Conservation (phyloP, 805 yeast genomes). For the Wickerhamiella slavikovae region DNA sequence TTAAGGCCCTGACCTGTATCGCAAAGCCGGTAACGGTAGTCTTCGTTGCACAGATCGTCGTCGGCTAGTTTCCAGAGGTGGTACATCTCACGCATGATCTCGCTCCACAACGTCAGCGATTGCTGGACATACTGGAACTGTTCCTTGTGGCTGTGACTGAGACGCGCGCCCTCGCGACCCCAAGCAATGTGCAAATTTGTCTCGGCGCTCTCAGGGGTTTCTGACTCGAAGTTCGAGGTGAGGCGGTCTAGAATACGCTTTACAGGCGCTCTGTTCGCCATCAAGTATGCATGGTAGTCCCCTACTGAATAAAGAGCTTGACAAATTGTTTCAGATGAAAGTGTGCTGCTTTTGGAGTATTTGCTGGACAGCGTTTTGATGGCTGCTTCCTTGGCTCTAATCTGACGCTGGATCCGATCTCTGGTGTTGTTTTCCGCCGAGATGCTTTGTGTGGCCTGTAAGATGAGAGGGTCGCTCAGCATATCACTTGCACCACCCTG, state of each 20-base stretch:
- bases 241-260: slow-evolving; percentile 36
- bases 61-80: slow-evolving; percentile 62
- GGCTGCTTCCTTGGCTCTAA: slow-evolving; percentile 45
- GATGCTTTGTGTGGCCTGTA: slow-evolving; percentile 50
- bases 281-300: slow-evolving; percentile 53
- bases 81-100: slow-evolving; percentile 60
- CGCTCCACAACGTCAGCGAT: slow-evolving; percentile 54
- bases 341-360: slow-evolving; percentile 19
- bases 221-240: slow-evolving; percentile 14
- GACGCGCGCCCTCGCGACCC: slow-evolving; percentile 48
- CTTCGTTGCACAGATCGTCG: slow-evolving; percentile 35
- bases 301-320: slow-evolving; percentile 61
- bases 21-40: slow-evolving; percentile 31
- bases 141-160: slow-evolving; percentile 51
- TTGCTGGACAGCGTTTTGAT: slow-evolving; percentile 36
- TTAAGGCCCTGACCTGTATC: slow-evolving; percentile 72
- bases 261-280: slow-evolving; percentile 49
- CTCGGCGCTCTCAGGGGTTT: slow-evolving; percentile 14
- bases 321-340: slow-evolving; percentile 34
- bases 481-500: slow-evolving; percentile 22
- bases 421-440: slow-evolving; percentile 38
- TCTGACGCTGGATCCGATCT: slow-evolving; percentile 32
- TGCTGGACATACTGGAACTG: slow-evolving; percentile 61
- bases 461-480: slow-evolving; percentile 35
- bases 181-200: slow-evolving; percentile 40